Percentiles rank a stretch among this genome's conserved stretches.
phyloP scores from a whole-genome alignment of 305 asterid species.

The Petunia hybrid region DNA sequence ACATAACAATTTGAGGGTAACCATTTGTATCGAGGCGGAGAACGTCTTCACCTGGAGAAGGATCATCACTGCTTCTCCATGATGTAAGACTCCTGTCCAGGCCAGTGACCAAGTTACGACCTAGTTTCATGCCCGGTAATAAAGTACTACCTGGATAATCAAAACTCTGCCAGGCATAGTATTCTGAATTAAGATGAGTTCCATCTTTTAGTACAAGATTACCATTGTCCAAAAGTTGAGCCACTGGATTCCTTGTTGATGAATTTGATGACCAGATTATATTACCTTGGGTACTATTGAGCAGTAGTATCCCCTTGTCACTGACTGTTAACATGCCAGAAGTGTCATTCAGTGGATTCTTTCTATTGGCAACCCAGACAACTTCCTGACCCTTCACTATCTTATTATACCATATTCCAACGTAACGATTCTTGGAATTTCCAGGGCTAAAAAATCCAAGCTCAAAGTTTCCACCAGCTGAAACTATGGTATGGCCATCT shows the following conservation, averaged over 20 bases:
- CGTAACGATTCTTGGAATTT: slow-evolving; percentile 25
- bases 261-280: slow-evolving; percentile 31
- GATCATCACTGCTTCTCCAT: slow-evolving; percentile 37
- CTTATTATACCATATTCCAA: slow-evolving; percentile 40
- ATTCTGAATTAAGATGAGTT: neutral
- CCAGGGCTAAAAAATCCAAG: slow-evolving; percentile 33
- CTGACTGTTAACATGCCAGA: slow-evolving; percentile 17
- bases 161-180: slow-evolving; percentile 36
- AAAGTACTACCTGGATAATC: slow-evolving; percentile 35
- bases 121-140: slow-evolving; percentile 36
- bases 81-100: slow-evolving; percentile 29
- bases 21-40: slow-evolving; percentile 1
- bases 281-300: neutral
- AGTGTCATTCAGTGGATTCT: slow-evolving; percentile 24
- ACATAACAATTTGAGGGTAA: neutral
- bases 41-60: slow-evolving; percentile 30
- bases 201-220: slow-evolving; percentile 27
- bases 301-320: slow-evolving; percentile 17
- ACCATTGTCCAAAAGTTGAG: slow-evolving; percentile 32
- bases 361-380: slow-evolving; percentile 30
- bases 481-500: slow-evolving; percentile 34
- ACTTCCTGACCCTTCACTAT: slow-evolving; percentile 21
- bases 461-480: slow-evolving; percentile 32
- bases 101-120: slow-evolving; percentile 24
- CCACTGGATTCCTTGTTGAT: slow-evolving; percentile 21